A percentile compares a stretch with the other conserved stretches of the same genome.
phyloP scores from a whole-genome alignment of 208 protist species.

The Novymonas esmeraldas region DNA sequence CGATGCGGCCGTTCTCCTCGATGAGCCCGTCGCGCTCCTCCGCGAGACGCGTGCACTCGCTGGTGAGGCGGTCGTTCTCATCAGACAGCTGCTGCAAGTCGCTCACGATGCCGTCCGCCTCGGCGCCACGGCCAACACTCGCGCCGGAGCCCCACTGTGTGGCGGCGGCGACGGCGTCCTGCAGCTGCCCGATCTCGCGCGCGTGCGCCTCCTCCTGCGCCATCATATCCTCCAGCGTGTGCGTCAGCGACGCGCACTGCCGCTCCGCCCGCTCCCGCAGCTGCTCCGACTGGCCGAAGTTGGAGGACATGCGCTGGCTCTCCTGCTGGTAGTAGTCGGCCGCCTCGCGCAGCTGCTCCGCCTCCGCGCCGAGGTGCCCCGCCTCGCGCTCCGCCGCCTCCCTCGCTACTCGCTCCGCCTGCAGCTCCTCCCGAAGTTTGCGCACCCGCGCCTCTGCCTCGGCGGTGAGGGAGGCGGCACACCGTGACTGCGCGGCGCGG shows the following conservation, averaged over 20 bases:
- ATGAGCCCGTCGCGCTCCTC: constrained; percentile 41
- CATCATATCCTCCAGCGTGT: constrained; percentile 53
- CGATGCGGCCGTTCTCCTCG: constrained; percentile 57
- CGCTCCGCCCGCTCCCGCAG: constrained; percentile 32
- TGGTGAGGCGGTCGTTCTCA: constrained; percentile 58
- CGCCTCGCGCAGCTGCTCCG: constrained; percentile 30
- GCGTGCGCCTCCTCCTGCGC: constrained; percentile 44
- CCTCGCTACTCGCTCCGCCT: constrained; percentile 23
- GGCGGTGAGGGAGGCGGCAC: constrained; percentile 16
- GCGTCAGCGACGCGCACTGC: constrained; percentile 37
- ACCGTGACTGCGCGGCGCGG: constrained; percentile 7
- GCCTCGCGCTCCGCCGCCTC: constrained; percentile 25
- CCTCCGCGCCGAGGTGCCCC: constrained; percentile 22
- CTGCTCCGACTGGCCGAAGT: constrained; percentile 36
- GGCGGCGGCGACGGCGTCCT: constrained; percentile 17
- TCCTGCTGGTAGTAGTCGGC: constrained; percentile 37
- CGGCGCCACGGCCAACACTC: neutral
- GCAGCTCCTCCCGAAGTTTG: constrained; percentile 35
- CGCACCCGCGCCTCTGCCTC: constrained; percentile 35
- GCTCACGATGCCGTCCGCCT: constrained; percentile 20
- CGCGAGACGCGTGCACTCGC: constrained; percentile 53
- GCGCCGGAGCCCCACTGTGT: constrained; percentile 13
- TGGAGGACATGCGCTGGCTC: constrained; percentile 11
- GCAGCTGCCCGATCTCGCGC: constrained; percentile 30
- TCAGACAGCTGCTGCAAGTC: constrained; percentile 41